Percentiles rank a stretch among this genome's conserved stretches.
Conservation (phyloP, 345 rosid genomes). For the Combretum micranthum region DNA sequence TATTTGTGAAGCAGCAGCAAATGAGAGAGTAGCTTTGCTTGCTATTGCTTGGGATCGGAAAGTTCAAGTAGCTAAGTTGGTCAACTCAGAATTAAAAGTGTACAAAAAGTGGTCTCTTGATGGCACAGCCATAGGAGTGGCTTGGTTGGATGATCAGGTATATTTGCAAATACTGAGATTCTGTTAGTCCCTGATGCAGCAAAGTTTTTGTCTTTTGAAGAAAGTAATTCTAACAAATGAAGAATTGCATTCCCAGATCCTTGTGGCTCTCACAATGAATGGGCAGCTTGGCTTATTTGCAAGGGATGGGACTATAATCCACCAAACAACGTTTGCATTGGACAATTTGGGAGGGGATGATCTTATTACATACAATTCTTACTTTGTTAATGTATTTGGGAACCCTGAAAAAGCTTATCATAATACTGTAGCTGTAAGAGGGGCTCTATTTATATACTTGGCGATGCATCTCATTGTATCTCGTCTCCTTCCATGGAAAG, state of each 20-base stretch:
- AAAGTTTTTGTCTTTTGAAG: not conserved
- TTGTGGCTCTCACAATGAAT: slow-evolving; percentile 70
- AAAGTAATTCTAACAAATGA: slow-evolving; percentile 11
- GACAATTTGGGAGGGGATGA: slow-evolving; percentile 63
- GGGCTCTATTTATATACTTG: slow-evolving; percentile 93
- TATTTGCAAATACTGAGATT: slow-evolving; percentile 6
- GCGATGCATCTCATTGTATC: slow-evolving; percentile 72
- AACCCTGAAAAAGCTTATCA: slow-evolving; percentile 98
- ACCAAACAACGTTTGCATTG: slow-evolving; percentile 76
- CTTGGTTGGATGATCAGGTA: slow-evolving; percentile 98
- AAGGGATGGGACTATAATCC: slow-evolving; percentile 86
- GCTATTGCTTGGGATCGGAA: slow-evolving; percentile 98
- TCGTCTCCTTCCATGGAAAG: slow-evolving; percentile 98
- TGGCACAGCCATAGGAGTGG: slow-evolving; percentile 79
- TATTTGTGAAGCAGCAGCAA: slow-evolving; percentile 33
- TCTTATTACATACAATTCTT: slow-evolving; percentile 72
- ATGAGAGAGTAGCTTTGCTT: slow-evolving; percentile 70
- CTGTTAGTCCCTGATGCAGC: not conserved
- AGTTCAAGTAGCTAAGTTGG: slow-evolving; percentile 91
- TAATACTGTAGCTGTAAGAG: slow-evolving; percentile 70
- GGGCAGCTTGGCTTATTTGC: slow-evolving; percentile 80
- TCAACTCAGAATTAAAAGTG: slow-evolving; percentile 76
- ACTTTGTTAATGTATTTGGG: slow-evolving; percentile 75
- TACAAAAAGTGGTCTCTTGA: slow-evolving; percentile 93
- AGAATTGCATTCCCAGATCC: slow-evolving; percentile 58